These are phyloP conservation scores for Hebeloma cylindrosporum DNA, from an alignment of 768 basidiomycete species.

Conservation along the genomic window DNA sequence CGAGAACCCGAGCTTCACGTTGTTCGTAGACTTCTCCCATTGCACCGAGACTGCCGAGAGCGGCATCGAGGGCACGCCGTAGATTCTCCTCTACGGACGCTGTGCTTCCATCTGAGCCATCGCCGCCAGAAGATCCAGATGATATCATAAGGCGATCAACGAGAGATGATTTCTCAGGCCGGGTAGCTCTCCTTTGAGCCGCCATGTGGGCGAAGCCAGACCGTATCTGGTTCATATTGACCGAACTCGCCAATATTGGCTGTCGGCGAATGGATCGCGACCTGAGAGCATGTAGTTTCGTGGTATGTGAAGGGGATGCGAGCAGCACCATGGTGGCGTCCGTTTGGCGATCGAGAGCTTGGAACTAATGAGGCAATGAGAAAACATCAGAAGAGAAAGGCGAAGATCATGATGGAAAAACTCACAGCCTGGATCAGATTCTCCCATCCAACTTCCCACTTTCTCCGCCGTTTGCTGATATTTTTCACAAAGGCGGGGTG, in stretches of 20 bases:
- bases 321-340: slow-evolving; percentile 75
- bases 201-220: slow-evolving; percentile 61
- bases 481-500: slow-evolving; percentile 71
- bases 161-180: slow-evolving; percentile 43
- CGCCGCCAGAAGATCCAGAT: slow-evolving; percentile 44
- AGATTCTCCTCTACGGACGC: slow-evolving; percentile 63
- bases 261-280: slow-evolving; percentile 72
- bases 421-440: slow-evolving; percentile 68
- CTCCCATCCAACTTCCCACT: slow-evolving; percentile 80
- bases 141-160: slow-evolving; percentile 50
- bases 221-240: slow-evolving; percentile 53
- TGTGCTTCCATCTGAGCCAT: slow-evolving; percentile 55
- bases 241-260: slow-evolving; percentile 41
- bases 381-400: background rate
- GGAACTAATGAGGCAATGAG: slow-evolving; percentile 50
- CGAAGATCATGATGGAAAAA: slow-evolving; percentile 3
- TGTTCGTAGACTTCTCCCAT: slow-evolving; percentile 67
- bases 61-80: slow-evolving; percentile 64
- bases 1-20: slow-evolving; percentile 65
- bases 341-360: slow-evolving; percentile 75
- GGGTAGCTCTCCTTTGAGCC: slow-evolving; percentile 47
- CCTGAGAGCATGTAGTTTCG: slow-evolving; percentile 59
- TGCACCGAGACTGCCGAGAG: slow-evolving; percentile 63
- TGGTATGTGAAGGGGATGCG: slow-evolving; percentile 73
- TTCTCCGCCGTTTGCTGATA: slow-evolving; percentile 62